Evolutionary conservation across 2,329 filamentous ascomycete genomes (phyloP), one percentile per base, ranked within the genome.

Genomic region (Graphilbum sp.): DNA sequence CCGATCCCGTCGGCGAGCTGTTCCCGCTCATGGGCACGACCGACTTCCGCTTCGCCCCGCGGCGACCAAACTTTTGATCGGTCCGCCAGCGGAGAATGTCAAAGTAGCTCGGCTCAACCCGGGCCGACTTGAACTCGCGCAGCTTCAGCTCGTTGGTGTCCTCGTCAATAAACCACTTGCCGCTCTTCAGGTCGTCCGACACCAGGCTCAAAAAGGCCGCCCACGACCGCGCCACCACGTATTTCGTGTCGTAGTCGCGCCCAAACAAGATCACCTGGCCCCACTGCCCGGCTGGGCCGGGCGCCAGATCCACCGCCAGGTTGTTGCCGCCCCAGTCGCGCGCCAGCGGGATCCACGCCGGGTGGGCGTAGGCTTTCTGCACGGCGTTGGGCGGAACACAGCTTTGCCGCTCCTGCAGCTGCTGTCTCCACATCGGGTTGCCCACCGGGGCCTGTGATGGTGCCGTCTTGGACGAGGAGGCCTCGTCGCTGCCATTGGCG

Each of bases 271-370:
- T 94, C 47, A 98, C 75, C 56, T 98, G 90, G 38, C 90, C 90
- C 88, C 90, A 98, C 55, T 78, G 81, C 30, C 90, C 90, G 34
- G 73, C 72, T 10, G 88, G 84, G 3, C 90, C 90, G 18, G 90
- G 90, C 7, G 87, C 84, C 41, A 98, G 66, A 57, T 98, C 90
- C 34, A 95, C 74, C 16, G 87, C 88, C 52, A 98, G 68, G 63
- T 94, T 92, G 71, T 98, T 98, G 58, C 90, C 90, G 56, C 90
- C 90, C 90, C 90, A 98, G 57, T 98, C 90, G 49, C 90, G 82
- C 41, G 87, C 88, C 25, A 98, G 66, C 38, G 90, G 88, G 48
- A 98, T 95, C 90, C 90, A 98, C 37, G 78, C 81, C 2, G 86
- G 79, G 57, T 98, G 88, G 3, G 86, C 81, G 53, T 98, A 98